Evolutionary conservation across 2,329 filamentous ascomycete species (phyloP), one percentile per base, ranked within the genome.

Genomic region (Calonectria pseudoturangicola): DNA sequence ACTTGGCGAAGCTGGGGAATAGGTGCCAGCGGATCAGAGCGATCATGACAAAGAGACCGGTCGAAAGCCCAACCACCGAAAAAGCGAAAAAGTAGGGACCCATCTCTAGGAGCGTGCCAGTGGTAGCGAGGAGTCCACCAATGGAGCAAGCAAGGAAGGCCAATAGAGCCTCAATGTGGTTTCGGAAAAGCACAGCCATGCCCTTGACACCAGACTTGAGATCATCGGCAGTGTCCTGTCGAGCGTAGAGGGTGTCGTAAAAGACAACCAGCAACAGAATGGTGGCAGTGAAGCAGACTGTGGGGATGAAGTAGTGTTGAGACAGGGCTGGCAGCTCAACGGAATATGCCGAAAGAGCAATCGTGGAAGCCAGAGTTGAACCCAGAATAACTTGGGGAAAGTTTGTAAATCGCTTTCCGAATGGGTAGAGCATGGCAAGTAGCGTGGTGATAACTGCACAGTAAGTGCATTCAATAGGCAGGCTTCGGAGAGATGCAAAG

Each of bases 361-460:
- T 71, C 1, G 74, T 72, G 5, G 64, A 88, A 2, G 87, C 88
- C 73, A 89, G 86, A n/a, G 86, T 85, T 72, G 87, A 80, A 9
- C 88, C 88, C 12, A 90, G 80, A 15, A 88, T 85, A 47, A 86
- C 82, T 76, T 90, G 88, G 1, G 89, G 87, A 75, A 88, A 90
- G 76, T 89, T 82, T 56, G 88, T 89, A 51, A 89, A 81, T 33
- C 88, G 85, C 79, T 90, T 90, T 48, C 85, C 85, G 47, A 89
- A 84, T 3, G 88, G 88, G 75, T 90, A 90, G 30, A 86, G 82
- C 56, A 84, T 79, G 33, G 86, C 84, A 15, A 89, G 77, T 2
- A 86, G 79, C 16, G 87, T 75, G 68, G 85, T 86, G 28, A 86
- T 82, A 30, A 86, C 79, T 4, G 81, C 85, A 75, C 87, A 87